phyloP scores from a whole-genome alignment of 2,329 filamentous ascomycete genomes.

The Aureobasidium sp. region DNA sequence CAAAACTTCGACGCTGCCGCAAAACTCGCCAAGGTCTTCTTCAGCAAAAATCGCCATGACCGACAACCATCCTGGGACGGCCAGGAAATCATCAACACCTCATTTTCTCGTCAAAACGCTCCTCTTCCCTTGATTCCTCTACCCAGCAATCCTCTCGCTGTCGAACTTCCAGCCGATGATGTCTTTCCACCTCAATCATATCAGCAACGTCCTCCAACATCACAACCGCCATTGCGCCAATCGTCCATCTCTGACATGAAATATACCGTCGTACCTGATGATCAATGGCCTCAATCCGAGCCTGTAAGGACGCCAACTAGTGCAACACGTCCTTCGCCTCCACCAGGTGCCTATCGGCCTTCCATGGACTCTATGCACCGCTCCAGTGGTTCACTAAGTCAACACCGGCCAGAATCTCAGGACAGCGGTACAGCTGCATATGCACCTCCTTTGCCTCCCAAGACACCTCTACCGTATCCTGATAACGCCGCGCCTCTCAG shows the following conservation, averaged over 20 bases:
- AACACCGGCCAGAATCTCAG: constrained; percentile 31
- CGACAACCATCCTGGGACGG: constrained; percentile 35
- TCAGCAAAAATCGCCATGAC: constrained; percentile 64
- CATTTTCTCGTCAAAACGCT: not conserved
- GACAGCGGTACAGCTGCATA: constrained; percentile 10
- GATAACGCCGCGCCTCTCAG: constrained; percentile 22
- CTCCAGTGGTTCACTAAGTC: constrained; percentile 16
- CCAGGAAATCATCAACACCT: constrained; percentile 17
- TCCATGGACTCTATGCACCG: constrained; percentile 17
- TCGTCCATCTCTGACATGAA: constrained; percentile 55
- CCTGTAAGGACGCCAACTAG: constrained; percentile 18
- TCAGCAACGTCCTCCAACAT: constrained; percentile 19
- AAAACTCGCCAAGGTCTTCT: constrained; percentile 77
- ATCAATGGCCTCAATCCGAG: constrained; percentile 48
- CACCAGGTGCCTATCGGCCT: constrained; percentile 9
- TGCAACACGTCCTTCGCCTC: constrained; percentile 12
- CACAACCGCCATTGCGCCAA: constrained; percentile 49
- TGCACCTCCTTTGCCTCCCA: constrained; percentile 68
- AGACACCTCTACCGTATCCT: constrained; percentile 34
- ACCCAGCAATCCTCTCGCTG: constrained; percentile 42
- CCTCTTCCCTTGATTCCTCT: constrained; percentile 32
- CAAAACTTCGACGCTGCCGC: constrained; percentile 70
- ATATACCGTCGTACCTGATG: constrained; percentile 55
- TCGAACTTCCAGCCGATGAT: constrained; percentile 55
- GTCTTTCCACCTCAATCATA: constrained; percentile 28